Percentiles rank a stretch among this genome's conserved stretches.
These are phyloP conservation scores for Eutrema yunnanense DNA, from an alignment of 345 rosid genomes.

Conservation along the genomic window DNA sequence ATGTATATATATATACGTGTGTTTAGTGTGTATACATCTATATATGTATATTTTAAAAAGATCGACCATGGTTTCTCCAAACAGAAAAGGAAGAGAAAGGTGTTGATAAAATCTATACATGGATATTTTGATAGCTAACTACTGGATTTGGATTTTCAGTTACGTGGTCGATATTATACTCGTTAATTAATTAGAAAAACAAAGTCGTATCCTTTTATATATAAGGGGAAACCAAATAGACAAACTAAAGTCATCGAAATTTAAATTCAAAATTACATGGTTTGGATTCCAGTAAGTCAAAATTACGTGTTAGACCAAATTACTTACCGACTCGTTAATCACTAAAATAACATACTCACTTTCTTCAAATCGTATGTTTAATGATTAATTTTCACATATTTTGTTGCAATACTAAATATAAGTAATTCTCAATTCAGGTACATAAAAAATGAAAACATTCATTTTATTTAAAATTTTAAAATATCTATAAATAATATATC, in stretches of 20 bases:
- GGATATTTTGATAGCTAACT: slow-evolving; percentile 4
- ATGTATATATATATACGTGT: background rate
- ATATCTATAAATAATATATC: background rate
- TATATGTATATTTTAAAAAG: background rate
- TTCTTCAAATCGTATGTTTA: background rate
- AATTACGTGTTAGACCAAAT: background rate
- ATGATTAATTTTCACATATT: background rate
- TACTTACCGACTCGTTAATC: background rate
- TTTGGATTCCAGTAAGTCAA: background rate
- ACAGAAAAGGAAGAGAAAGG: background rate
- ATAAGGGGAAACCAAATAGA: background rate
- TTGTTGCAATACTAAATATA: background rate
- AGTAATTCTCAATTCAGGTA: background rate
- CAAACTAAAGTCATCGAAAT: background rate
- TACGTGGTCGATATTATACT: background rate
- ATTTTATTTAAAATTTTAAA: background rate
- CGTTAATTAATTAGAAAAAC: background rate
- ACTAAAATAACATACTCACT: background rate
- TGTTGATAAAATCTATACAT: background rate
- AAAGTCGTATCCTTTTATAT: slow-evolving; percentile 16
- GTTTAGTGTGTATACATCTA: background rate
- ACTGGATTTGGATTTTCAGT: background rate
- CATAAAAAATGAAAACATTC: background rate
- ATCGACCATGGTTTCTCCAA: background rate
- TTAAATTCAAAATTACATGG: background rate